These are phyloP conservation scores for Gloeostereum incarnatum DNA, from an alignment of 768 basidiomycete genomes.

Conservation along the genomic window DNA sequence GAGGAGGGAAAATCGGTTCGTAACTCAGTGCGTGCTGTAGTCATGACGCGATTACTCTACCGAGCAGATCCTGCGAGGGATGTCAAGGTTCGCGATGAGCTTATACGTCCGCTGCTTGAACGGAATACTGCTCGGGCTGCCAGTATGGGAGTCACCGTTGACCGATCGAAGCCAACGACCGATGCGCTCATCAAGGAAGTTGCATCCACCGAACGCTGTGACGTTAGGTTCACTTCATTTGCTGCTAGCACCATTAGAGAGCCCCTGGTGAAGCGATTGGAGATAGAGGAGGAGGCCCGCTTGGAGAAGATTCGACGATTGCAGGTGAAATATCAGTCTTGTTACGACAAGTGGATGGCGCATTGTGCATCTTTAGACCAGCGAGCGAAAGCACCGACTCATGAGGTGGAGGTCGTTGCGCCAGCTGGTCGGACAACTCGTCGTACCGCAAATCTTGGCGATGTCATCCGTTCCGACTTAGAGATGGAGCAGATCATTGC, in stretches of 20 bases:
- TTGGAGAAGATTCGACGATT: slow-evolving; percentile 47
- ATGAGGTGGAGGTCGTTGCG: slow-evolving; percentile 28
- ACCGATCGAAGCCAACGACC: too few relatives aligned
- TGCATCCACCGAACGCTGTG: too few relatives aligned
- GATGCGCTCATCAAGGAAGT: too few relatives aligned
- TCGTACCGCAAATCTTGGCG: slow-evolving; percentile 65
- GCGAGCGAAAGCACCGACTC: slow-evolving; percentile 31
- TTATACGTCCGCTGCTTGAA: slow-evolving; percentile 52
- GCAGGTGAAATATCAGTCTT: slow-evolving; percentile 52
- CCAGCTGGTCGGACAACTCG: slow-evolving; percentile 57
- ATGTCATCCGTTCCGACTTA: slow-evolving; percentile 88
- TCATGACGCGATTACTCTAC: slow-evolving; percentile 54
- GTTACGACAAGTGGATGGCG: slow-evolving; percentile 65
- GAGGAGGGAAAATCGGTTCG: slow-evolving; percentile 35
- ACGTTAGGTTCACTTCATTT: too few relatives aligned
- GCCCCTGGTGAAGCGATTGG: slow-evolving; percentile 45
- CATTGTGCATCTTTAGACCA: slow-evolving; percentile 67
- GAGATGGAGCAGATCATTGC: slow-evolving; percentile 98
- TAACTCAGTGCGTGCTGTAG: too few relatives aligned
- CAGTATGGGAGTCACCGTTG: too few relatives aligned
- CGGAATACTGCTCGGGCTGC: slow-evolving; percentile 43
- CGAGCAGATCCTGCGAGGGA: too few relatives aligned
- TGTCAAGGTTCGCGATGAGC: slow-evolving; percentile 54
- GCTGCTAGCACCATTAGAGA: slow-evolving; percentile 35
- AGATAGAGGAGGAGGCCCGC: slow-evolving; percentile 37